These are phyloP conservation scores for Microbotryum violaceum DNA, from an alignment of 1,284 basidiomycete genomes.

Conservation along the genomic window DNA sequence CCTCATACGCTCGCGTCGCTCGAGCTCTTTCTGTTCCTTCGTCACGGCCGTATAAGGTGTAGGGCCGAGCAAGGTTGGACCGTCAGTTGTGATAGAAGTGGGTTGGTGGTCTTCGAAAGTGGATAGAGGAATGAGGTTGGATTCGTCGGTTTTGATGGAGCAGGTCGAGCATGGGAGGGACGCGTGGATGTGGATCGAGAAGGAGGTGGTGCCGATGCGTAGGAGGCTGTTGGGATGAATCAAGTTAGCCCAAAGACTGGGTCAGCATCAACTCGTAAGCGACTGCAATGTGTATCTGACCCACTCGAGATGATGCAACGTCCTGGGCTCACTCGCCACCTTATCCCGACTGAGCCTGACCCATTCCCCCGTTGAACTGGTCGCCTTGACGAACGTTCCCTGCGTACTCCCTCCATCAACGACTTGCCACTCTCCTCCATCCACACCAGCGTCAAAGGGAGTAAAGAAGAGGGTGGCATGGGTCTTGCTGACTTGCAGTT, in stretches of 20 bases:
- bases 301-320: conserved; percentile 24
- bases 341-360: conserved; percentile 13
- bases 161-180: conserved; percentile 25
- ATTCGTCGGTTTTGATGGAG: conserved; percentile 23
- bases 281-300: neutral
- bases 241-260: too few relatives aligned
- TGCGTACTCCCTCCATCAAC: conserved; percentile 26
- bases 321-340: conserved; percentile 7
- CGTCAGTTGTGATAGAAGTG: too few relatives aligned
- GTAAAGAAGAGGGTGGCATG: conserved; percentile 19
- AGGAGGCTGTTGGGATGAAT: conserved; percentile 5
- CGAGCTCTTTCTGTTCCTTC: conserved; percentile 28
- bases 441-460: neutral
- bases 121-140: conserved; percentile 26
- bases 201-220: conserved; percentile 15
- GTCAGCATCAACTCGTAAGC: neutral
- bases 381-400: conserved; percentile 14
- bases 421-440: conserved; percentile 13
- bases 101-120: neutral
- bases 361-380: neutral
- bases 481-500: conserved; percentile 21
- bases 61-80: neutral
- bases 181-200: conserved; percentile 22
- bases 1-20: conserved; percentile 16
- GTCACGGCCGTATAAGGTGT: conserved; percentile 8